Evolutionary conservation across 169 alveolate species (phyloP), one percentile per base, ranked within the genome.

Genomic region (Blepharisma undulans): DNA sequence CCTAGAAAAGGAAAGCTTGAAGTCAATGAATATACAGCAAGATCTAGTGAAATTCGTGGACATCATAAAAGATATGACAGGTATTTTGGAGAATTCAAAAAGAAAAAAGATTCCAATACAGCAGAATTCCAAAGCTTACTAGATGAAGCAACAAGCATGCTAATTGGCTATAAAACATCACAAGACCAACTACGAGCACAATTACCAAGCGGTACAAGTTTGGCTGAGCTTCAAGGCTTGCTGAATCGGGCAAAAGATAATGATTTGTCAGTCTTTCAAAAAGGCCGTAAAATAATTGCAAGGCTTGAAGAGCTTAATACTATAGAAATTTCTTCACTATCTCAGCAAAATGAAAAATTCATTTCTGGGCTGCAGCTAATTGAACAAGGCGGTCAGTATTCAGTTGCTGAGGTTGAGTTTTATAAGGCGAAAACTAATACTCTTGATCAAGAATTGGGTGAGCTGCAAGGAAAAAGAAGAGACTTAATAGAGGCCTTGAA

Each of bases 1-100:
- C 98, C 98, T 22, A 92, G 97, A 89, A 97, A 96, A 92, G 97
- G 98, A 78, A 94, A 95, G 87, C 95, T 97, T 21, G 98, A 97
- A 92, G 98, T 95, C n/a, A 97, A 95, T 88, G 95, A 95, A 32
- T 97, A 93, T 87, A 89, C 94, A 85, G 94, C 92, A 48, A 90
- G 98, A 87, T 89, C 93, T 72, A 81, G 95, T 59, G 95, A 97
- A 92, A 95, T 97, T 59, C 93, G 96, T 16, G 95, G 95, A 25
- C 98, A 97, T 77, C 93, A 93, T 33, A 94, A 95, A 79, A 94
- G 95, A 90, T 96, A 95, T 72, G 98, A 95, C 90, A 89, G 98
- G 81, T 96, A 96, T 87, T 94, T 94, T 19, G 90, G 95, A 76
- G 92, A 93, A 30, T 84, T 94, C 33, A 88, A 88, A 32, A 95